phyloP scores from a whole-genome alignment of 2,329 filamentous ascomycete genomes.

The Beauveria pseudobassiana region DNA sequence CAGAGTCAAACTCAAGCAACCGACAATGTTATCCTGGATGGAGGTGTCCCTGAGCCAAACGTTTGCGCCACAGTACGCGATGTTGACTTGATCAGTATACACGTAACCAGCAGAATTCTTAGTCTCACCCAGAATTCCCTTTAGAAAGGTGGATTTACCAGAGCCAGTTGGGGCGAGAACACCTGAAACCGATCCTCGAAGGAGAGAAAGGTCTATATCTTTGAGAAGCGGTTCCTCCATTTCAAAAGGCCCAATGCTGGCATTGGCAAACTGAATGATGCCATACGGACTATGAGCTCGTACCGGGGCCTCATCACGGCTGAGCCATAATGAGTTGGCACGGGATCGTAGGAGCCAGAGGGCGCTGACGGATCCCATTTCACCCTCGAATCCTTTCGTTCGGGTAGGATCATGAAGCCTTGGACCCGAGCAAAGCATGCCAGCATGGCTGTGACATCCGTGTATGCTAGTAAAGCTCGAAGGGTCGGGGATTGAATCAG shows the following conservation, averaged over 20 bases:
- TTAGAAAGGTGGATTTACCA: not conserved
- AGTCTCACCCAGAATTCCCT: not conserved
- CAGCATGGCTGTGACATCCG: not conserved
- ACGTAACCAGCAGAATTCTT: not conserved
- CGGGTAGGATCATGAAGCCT: not conserved
- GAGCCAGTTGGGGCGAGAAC: not conserved
- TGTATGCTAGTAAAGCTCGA: not conserved
- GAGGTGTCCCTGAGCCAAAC: not conserved
- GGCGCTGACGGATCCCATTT: not conserved
- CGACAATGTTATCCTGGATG: not conserved
- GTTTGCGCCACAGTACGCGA: not conserved
- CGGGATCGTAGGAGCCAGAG: not conserved
- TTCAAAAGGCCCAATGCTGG: not conserved
- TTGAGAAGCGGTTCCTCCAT: not conserved
- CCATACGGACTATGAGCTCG: not conserved
- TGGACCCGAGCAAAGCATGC: not conserved
- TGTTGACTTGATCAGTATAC: not conserved
- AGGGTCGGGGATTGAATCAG: not conserved
- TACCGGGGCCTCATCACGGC: not conserved
- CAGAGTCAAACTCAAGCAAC: not conserved
- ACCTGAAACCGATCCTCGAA: not conserved
- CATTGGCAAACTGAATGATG: not conserved
- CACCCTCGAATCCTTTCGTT: not conserved
- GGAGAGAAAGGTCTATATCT: not conserved
- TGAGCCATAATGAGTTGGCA: not conserved